phyloP scores from a whole-genome alignment of 176 grass and related monocot genomes.

The Saccharum spontaneum region DNA sequence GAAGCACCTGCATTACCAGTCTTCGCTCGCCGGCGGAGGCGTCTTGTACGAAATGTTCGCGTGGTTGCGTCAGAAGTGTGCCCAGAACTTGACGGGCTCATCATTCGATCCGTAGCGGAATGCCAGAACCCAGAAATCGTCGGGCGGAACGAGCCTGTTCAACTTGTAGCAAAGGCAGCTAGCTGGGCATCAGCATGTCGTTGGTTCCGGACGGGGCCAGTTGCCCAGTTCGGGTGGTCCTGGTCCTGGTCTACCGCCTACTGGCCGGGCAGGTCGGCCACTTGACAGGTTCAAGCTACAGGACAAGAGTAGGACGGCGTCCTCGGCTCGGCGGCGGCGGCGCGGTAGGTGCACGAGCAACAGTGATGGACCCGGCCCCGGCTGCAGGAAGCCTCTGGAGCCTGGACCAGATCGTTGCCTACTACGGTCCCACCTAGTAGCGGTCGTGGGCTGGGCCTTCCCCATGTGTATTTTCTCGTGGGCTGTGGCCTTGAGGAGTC shows the following conservation, averaged over 20 bases:
- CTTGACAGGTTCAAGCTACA: constrained; percentile 4
- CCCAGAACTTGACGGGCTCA: not conserved
- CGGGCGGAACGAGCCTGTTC: not conserved
- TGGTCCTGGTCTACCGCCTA: not conserved
- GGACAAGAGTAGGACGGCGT: not conserved
- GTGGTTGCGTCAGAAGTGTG: too few species aligned
- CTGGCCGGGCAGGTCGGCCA: not conserved
- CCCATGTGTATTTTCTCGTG: not conserved
- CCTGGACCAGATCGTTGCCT: not conserved
- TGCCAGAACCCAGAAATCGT: constrained; percentile 15
- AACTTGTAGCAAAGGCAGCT: constrained; percentile 26
- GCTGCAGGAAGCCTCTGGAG: not conserved
- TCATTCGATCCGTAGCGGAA: not conserved
- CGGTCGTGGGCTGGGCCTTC: not conserved
- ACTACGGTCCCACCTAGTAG: not conserved
- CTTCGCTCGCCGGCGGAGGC: too few species aligned
- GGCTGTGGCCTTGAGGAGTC: not conserved
- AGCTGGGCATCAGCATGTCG: not conserved
- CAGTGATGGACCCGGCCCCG: not conserved
- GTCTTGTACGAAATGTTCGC: too few species aligned
- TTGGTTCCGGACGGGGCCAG: not conserved
- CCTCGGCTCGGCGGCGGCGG: not conserved
- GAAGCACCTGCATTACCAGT: too few species aligned
- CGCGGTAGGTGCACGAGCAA: not conserved
- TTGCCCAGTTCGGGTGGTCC: not conserved